These are phyloP conservation scores for Tillandsia leiboldiana DNA, from an alignment of 176 grass and related monocot species.

Conservation along the genomic window DNA sequence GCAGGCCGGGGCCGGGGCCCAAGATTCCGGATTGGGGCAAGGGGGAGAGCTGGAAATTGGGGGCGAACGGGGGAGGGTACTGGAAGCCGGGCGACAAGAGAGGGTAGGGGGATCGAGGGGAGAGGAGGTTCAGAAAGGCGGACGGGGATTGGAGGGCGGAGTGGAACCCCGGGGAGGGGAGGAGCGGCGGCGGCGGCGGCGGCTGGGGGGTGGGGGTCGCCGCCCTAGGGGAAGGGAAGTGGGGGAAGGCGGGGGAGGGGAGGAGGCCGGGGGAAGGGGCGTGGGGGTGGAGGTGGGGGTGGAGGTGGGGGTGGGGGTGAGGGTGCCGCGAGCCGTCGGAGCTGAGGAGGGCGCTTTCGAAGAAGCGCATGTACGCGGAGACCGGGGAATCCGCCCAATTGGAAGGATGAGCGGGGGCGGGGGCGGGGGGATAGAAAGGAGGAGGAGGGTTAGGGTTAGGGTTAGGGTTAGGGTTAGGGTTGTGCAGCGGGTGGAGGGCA, in stretches of 20 bases:
- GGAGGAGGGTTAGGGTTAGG: conserved; percentile 8
- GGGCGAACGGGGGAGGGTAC: conserved; percentile 38
- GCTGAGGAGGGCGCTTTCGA: conserved; percentile 69
- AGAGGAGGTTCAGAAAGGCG: conserved; percentile 53
- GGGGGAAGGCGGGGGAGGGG: not conserved
- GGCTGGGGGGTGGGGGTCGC: conserved; percentile 19
- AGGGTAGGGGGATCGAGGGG: conserved; percentile 65
- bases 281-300: not conserved
- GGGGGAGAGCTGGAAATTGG: conserved; percentile 65
- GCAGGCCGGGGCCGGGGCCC: conserved; percentile 35
- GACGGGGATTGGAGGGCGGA: conserved; percentile 35
- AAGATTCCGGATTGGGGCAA: conserved; percentile 51
- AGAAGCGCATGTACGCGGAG: conserved; percentile 77
- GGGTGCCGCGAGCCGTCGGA: not conserved
- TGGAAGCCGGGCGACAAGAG: conserved; percentile 60
- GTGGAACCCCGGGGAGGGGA: not conserved
- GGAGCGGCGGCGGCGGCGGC: conserved; percentile 8
- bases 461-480: conserved; percentile 30
- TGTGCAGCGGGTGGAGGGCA: not conserved
- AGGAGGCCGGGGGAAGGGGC: conserved; percentile 40
- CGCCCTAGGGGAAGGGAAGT: not conserved
- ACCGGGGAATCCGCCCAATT: conserved; percentile 57
- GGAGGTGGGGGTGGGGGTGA: too few species aligned
- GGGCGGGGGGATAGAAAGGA: conserved; percentile 31
- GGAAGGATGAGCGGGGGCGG: conserved; percentile 10